Evolutionary conservation across 192 early-diverging fungal genomes (phyloP), one percentile per base, ranked within the genome.

Genomic region (Fimicolochytrium jonesii): DNA sequence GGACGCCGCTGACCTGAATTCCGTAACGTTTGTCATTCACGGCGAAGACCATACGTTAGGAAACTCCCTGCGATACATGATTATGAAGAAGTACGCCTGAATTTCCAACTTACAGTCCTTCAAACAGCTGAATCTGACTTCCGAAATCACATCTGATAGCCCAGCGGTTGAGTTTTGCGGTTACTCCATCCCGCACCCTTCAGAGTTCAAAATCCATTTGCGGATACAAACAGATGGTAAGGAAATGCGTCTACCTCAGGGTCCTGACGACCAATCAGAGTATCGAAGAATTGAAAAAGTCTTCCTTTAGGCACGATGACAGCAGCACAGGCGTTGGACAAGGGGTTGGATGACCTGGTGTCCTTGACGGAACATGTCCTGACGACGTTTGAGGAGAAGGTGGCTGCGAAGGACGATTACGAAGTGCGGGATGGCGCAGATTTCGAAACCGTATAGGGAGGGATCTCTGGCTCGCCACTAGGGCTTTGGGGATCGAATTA

Each of bases 21-120:
- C 84, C 39, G 84, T 87, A 60, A 97, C 96, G 1, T 96, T 99
- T 59, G 82, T 76, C 31, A 80, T 99, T 53, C 81, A 83, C 64
- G 89, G 94, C 60, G 94, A 99, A 74, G 96, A 96, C 73, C 96
- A 99, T 70, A 99, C 96, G 2, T 78, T 99, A 6, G 94, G 94
- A 47, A 97, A 97, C 75, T 72, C 92, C 1, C 79, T 99, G 42
- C 86, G 96, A 59, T 94, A 90, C 80, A 76, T 88, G 42, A 79
- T 99, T 15, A 94, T 95, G 88, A 92, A 97, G 69, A 96, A 97
- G 90, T 93, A 80, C 63, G 73, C 47, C 26, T 39, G 37, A n/a
- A 25, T 6, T 7, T 41, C 10, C 39, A 33, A 46, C 6, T 20
- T 4, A 26, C 6, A 10, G 9, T 59, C 18, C 51, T 32, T 6